Evolutionary conservation across 148 eudicot genomes (phyloP).

Genomic region (Rhododendron mucronatum): DNA sequence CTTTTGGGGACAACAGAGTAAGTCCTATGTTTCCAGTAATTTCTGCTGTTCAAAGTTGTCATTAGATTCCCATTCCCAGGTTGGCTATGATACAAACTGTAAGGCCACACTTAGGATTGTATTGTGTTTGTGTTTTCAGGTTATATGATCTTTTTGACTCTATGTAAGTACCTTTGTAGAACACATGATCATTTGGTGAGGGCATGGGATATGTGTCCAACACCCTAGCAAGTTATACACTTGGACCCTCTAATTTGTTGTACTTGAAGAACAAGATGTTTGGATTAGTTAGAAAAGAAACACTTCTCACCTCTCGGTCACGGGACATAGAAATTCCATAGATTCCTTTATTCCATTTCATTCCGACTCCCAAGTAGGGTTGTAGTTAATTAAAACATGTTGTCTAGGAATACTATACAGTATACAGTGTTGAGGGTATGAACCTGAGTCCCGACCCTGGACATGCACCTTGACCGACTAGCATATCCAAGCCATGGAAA

Average conservation of each 20-base stretch:
- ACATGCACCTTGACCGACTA: background rate
- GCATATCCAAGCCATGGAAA: background rate
- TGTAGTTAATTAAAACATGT: background rate
- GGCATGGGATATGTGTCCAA: background rate
- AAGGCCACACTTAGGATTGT: too few species aligned
- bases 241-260: background rate
- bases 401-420: background rate
- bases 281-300: background rate
- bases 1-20: conserved; percentile 55
- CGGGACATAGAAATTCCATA: too few species aligned
- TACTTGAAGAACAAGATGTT: background rate
- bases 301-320: background rate
- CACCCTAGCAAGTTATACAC: background rate
- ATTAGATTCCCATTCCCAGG: background rate
- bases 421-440: background rate
- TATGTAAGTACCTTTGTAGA: background rate
- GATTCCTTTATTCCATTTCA: too few species aligned
- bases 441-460: background rate
- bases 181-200: background rate
- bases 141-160: background rate
- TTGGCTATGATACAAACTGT: background rate
- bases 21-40: conserved; percentile 7
- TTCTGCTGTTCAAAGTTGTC: background rate
- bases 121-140: background rate
- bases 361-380: background rate